Conservation (phyloP, 2,329 filamentous ascomycete genomes). For the Pyrenochaeta sp. region DNA sequence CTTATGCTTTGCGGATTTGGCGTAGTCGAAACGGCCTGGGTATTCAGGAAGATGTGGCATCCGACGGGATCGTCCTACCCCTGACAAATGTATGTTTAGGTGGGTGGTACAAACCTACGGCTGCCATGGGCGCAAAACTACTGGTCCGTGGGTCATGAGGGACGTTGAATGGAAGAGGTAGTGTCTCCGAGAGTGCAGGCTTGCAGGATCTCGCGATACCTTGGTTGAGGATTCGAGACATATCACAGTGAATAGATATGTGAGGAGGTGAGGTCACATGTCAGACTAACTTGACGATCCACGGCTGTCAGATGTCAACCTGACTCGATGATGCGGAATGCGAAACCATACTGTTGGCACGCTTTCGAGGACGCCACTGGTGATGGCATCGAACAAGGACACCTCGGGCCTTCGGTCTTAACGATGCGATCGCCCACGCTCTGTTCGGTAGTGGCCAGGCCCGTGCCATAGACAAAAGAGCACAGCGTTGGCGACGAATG, state of each 20-base stretch:
- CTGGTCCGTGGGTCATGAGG: constrained; percentile 14
- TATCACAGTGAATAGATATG: neutral
- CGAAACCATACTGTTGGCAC: constrained; percentile 2
- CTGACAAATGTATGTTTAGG: constrained; percentile 31
- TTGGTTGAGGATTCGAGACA: neutral
- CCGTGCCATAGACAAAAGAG: constrained; percentile 11
- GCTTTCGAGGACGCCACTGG: constrained; percentile 4
- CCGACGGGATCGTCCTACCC: constrained; percentile 12
- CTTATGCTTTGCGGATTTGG: constrained; percentile 15
- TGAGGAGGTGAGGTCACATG: constrained; percentile 3
- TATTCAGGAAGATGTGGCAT: constrained; percentile 7
- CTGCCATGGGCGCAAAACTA: constrained; percentile 15
- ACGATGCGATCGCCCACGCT: neutral
- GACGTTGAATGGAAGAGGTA: constrained; percentile 3
- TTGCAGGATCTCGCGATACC: no score
- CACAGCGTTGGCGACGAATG: constrained; percentile 7
- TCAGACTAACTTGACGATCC: constrained; percentile 3
- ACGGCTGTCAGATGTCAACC: constrained; percentile 30
- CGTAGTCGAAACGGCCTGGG: constrained; percentile 15
- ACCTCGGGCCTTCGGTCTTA: neutral
- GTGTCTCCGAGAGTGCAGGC: no score
- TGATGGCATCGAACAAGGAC: neutral
- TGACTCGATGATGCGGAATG: constrained; percentile 20
- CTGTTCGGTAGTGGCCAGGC: constrained; percentile 12
- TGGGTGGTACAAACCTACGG: constrained; percentile 22